Base-by-base conservation (phyloP, 192 early-diverging fungal genomes). In the Umbelopsis isabellina region DNA sequence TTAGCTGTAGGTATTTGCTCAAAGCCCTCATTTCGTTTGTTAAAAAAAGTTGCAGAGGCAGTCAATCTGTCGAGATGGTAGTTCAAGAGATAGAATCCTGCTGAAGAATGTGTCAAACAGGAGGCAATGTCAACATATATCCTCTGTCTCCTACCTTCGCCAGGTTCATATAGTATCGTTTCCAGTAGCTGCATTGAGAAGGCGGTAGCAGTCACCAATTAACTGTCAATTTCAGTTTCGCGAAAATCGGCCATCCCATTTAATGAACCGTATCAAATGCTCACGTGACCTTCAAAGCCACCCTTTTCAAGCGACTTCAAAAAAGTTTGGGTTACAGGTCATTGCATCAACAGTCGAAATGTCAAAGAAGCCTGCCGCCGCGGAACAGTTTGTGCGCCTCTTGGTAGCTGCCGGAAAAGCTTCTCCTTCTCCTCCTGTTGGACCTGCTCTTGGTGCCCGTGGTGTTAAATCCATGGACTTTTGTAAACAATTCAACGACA, bases 401-500 rank as follows among this genome's bases (percentile, higher is more conserved):
- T 83, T 95, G 52, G 90, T 96, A 35, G 88, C 91, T 27, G 93
- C 95, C 4, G 97, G 93, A 65, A 98, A 98, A 80, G 97, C 97
- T 7, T 91, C 93, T 23, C 97, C 97, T 7, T 86, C 92, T 27
- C 95, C 95, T 10, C 94, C 97, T 7, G 92, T 97, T 49, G 96
- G 97, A 23, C 96, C 97, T 46, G 95, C 94, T 5, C 89, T 99
- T 16, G 97, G 97, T 78, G 94, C 95, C 75, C 91, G 94, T 48
- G 97, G 97, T 77, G 93, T 99, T 55, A 97, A 97, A 79, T 90
- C 94, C 44, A 97, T 99, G 86, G 97, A 99, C 78, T 99, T 99
- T 79, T 97, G 95, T 84, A 97, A 96, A 84, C 91, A 91, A 75
- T 99, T 99, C 84, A 99, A 95, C 85, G 97, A 97, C 82, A 86